Base-by-base conservation (phyloP, 306 rosid species). In the Acmispon strigosus region DNA sequence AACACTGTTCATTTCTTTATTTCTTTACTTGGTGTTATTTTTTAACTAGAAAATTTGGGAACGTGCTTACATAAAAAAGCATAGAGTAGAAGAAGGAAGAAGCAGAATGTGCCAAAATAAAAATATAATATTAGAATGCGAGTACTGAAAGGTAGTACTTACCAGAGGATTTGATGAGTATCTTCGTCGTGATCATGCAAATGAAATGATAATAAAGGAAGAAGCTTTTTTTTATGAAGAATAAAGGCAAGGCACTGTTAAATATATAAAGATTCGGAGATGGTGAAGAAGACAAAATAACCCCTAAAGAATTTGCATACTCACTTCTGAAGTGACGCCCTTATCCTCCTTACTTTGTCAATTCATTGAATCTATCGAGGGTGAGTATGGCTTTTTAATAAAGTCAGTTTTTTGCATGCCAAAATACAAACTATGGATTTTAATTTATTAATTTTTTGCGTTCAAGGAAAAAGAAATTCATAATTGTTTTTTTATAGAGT, bases 151-250 rank as follows among this genome's bases (percentile, higher is more conserved):
- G 20, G 24, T 22, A 22, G 10, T 70, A 69, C 83, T 79, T 77
- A 86, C 90, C 81, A 53, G 72, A 85, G 55, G 67, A 32, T 19
- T 52, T 54, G 81, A 74, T 37, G 66, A 19, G 60, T 4, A 27
- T 27, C 32, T 2, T 27, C 32, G 32, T 27, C 36, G 15, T 60
- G 65, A 29, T 64, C 48, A 71, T 66, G 66, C 66, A 80, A 80
- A 80, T 70, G 78, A 75, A 61, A 85, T 74, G 85, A 73, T 70
- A 84, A 73, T 49, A 77, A 73, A 73, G 47, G 64, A 81, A 50
- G 86, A 80, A 78, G 80, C 75, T 81, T 22, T n/a, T n/a, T n/a
- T n/a, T 81, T 70, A 62, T 49, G 60, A 59, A 50, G 60, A 77
- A 78, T 74, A 82, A 80, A 51, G 78, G 48, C 70, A 80, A 51